phyloP scores from a whole-genome alignment of 148 eudicot species.

The Rhododendron kiyosumense region DNA sequence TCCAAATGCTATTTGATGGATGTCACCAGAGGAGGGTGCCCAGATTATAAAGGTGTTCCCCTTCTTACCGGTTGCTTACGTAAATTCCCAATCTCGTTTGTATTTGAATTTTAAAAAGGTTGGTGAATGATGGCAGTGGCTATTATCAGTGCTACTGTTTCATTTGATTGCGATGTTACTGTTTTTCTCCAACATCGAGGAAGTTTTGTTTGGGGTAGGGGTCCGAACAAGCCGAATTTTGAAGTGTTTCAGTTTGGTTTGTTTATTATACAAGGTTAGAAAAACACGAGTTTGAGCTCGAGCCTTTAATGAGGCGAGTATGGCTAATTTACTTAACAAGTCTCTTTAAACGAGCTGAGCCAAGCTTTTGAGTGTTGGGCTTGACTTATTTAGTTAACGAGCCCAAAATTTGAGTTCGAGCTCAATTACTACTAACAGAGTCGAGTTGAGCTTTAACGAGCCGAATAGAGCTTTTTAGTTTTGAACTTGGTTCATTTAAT shows the following conservation, averaged over 20 bases:
- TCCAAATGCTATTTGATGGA: not conserved
- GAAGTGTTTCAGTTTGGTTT: no score
- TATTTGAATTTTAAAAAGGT: not conserved
- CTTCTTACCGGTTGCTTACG: not conserved
- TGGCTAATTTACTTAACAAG: no score
- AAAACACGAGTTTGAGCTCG: not conserved
- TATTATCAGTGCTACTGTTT: not conserved
- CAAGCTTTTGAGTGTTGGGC: no score
- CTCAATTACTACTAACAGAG: no score
- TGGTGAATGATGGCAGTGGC: not conserved
- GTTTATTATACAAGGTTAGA: not conserved
- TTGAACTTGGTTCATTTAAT: no score
- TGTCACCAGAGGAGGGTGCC: not conserved
- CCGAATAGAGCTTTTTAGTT: no score
- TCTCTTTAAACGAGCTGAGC: no score
- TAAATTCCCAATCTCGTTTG: not conserved
- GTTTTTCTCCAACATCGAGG: not conserved
- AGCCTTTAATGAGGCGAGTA: not conserved
- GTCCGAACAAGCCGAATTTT: not conserved
- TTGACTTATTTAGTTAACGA: no score
- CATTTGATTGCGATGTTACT: not conserved
- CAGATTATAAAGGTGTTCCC: not conserved
- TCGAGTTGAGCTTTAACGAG: no score
- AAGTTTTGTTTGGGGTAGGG: not conserved
- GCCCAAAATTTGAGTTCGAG: no score